phyloP scores from a whole-genome alignment of 768 basidiomycete species.

The Sarcomyxa edulis region DNA sequence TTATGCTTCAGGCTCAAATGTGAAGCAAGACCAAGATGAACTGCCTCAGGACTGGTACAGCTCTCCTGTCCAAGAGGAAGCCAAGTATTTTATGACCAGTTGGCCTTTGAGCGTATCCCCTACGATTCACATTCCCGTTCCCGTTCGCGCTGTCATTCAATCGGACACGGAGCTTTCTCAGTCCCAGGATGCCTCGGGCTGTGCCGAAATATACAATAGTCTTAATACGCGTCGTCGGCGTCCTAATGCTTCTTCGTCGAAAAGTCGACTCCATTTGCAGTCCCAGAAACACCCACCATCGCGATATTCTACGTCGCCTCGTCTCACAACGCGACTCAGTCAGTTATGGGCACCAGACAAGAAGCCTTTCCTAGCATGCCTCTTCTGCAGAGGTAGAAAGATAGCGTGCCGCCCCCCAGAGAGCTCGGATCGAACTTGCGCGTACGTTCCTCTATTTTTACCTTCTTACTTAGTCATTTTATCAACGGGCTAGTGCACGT shows the following conservation, averaged over 20 bases:
- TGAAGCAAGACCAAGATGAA: neutral
- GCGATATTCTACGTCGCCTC: neutral
- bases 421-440: constrained; percentile 56
- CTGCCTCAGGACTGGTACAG: neutral
- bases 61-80: neutral
- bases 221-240: neutral
- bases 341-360: constrained; percentile 31
- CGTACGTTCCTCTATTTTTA: constrained; percentile 37
- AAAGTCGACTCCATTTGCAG: neutral
- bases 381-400: constrained; percentile 64
- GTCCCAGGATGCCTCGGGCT: neutral
- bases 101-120: neutral
- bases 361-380: constrained; percentile 59
- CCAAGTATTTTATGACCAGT: neutral
- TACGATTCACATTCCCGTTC: neutral
- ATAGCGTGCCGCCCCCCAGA: constrained; percentile 63
- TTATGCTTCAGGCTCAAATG: neutral
- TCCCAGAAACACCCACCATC: constrained; percentile 2
- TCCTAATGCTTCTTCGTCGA: neutral
- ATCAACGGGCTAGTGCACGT: neutral
- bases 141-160: neutral
- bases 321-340: constrained; percentile 13
- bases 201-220: neutral
- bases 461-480: constrained; percentile 6
- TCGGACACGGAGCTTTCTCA: neutral